Evolutionary conservation across 164 flowering plant genomes (phyloP).

Genomic region (Berberis vulgaris): DNA sequence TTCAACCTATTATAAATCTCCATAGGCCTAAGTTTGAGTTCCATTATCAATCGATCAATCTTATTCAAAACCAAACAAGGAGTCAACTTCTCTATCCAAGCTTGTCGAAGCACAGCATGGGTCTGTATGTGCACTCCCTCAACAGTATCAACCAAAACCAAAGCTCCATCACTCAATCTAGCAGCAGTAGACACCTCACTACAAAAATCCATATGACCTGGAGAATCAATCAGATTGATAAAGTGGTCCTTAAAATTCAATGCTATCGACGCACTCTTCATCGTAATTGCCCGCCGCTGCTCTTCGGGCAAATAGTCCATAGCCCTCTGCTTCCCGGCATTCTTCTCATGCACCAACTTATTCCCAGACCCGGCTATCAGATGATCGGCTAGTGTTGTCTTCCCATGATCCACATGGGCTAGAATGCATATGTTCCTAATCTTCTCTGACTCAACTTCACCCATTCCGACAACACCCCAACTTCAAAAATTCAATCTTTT

Average conservation of each 20-base stretch:
- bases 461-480: background rate
- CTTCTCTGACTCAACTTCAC: conserved; percentile 4
- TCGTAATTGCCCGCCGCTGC: conserved; percentile 89
- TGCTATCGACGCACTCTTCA: conserved; percentile 49
- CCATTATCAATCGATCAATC: background rate
- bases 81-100: conserved; percentile 77
- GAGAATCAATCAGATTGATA: conserved; percentile 1
- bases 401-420: conserved; percentile 96
- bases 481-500: background rate
- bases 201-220: conserved; percentile 4
- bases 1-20: conserved; percentile 49
- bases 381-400: conserved; percentile 88
- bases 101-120: conserved; percentile 82
- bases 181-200: conserved; percentile 2
- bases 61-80: conserved; percentile 51
- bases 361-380: conserved; percentile 56
- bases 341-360: conserved; percentile 72
- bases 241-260: background rate
- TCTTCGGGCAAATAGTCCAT: conserved; percentile 93
- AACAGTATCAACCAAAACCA: conserved; percentile 1
- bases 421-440: conserved; percentile 80
- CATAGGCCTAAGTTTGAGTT: background rate
- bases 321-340: conserved; percentile 68
- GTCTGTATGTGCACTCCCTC: conserved; percentile 76
- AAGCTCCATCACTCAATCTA: conserved; percentile 2